Percentiles rank a stretch among this genome's conserved stretches.
Evolutionary conservation across 2,329 filamentous ascomycete genomes (phyloP).

Genomic region (Dothistroma pini): DNA sequence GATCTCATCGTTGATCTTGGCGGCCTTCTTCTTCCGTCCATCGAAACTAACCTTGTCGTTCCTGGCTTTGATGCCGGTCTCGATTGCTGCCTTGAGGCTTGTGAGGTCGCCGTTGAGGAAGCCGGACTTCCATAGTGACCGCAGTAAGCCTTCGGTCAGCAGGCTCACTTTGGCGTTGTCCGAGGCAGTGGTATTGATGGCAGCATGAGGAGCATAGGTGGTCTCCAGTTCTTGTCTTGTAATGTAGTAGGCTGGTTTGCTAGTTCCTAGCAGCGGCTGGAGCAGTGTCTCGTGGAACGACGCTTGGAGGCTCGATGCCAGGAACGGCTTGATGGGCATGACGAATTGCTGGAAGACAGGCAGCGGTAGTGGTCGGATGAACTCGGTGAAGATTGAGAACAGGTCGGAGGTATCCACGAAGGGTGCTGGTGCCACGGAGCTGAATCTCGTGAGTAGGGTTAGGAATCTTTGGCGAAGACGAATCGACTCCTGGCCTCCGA

Average conservation of each 20-base stretch:
- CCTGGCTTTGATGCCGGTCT: slow-evolving; percentile 53
- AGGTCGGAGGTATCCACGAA: slow-evolving; percentile 54
- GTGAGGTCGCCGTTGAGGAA: slow-evolving; percentile 21
- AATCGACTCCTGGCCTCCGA: slow-evolving; percentile 53
- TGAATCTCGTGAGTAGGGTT: slow-evolving; percentile 43
- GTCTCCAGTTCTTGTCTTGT: slow-evolving; percentile 50
- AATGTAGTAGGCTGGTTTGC: slow-evolving; percentile 43
- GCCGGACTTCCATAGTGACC: slow-evolving; percentile 45
- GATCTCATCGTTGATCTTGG: slow-evolving; percentile 37
- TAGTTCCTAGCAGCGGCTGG: slow-evolving; percentile 46
- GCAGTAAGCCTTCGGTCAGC: slow-evolving; percentile 62
- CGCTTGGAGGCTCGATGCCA: slow-evolving; percentile 41
- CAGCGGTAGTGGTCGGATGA: slow-evolving; percentile 57
- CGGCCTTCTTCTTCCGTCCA: slow-evolving; percentile 41
- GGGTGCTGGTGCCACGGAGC: slow-evolving; percentile 31
- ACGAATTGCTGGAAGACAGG: slow-evolving; percentile 56
- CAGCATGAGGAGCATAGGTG: slow-evolving; percentile 64
- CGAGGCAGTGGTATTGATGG: slow-evolving; percentile 56
- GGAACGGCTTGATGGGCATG: slow-evolving; percentile 38
- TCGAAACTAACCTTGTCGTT: slow-evolving; percentile 43
- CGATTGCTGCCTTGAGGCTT: slow-evolving; percentile 38
- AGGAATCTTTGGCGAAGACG: slow-evolving; percentile 61
- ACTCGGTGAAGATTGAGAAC: slow-evolving; percentile 56
- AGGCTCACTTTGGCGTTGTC: slow-evolving; percentile 73
- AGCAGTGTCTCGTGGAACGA: slow-evolving; percentile 54